Evolutionary conservation across 1,139 yeast species (phyloP), one percentile per base, ranked within the genome.

Genomic region (Suhomyces kunorum): DNA sequence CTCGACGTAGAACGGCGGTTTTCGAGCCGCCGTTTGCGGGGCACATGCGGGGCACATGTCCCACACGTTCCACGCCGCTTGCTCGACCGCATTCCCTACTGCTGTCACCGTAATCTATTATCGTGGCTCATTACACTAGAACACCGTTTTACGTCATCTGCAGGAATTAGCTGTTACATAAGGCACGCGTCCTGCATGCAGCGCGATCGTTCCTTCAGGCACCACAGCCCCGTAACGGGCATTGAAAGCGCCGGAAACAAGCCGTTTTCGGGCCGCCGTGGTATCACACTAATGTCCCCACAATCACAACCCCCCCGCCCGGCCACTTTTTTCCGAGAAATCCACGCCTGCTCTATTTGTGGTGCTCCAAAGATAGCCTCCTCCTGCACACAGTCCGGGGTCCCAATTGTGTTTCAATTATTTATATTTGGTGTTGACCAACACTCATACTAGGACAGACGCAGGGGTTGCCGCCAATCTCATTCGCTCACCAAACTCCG

Each of bases 191-290:
- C 23, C 32, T 29, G 32, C 32, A 29, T 9, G 11, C 20, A 11
- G 24, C 19, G 9, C 19, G 32, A 29, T 29, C 32, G 19, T 29
- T 9, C 11, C 11, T 20, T 18, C 24, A 12, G 20, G 16, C 22
- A 18, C 32, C 32, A 29, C 32, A 29, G 35, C 28, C 28, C n/a
- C 35, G 9, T 5, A n/a, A n/a, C n/a, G n/a, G n/a, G n/a, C n/a
- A n/a, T n/a, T n/a, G n/a, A n/a, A n/a, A n/a, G n/a, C n/a, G n/a
- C n/a, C n/a, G n/a, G n/a, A n/a, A n/a, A n/a, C n/a, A n/a, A n/a
- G n/a, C n/a, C n/a, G n/a, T n/a, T n/a, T n/a, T n/a, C n/a, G n/a
- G n/a, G n/a, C n/a, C n/a, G n/a, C n/a, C n/a, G n/a, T n/a, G n/a
- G n/a, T n/a, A n/a, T n/a, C n/a, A n/a, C 19, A 6, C 19, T 23